phyloP scores from a whole-genome alignment of 1,139 yeast genomes.

The Debaryomyces sp. region DNA sequence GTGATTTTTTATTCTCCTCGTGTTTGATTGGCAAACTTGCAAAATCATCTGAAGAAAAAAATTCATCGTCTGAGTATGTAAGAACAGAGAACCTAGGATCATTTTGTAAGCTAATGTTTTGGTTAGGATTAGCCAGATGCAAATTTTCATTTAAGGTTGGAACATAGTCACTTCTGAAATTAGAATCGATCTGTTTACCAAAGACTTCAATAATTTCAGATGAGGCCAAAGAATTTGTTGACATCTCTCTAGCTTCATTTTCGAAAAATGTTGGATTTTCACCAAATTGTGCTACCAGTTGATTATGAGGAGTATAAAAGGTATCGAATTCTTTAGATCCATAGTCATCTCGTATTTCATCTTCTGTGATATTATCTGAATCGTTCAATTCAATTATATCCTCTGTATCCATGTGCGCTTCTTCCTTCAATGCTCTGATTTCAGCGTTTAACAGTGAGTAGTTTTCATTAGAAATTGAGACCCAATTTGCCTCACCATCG shows the following conservation, averaged over 20 bases:
- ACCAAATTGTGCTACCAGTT: constrained; percentile 7
- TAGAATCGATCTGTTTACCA: constrained; percentile 28
- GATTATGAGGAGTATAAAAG: constrained; percentile 1
- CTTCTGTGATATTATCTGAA: neutral
- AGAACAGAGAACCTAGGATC: neutral
- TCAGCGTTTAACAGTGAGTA: constrained; percentile 24
- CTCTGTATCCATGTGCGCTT: constrained; percentile 17
- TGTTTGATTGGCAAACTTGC: constrained; percentile 6
- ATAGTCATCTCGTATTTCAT: neutral
- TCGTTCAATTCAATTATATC: constrained; percentile 16
- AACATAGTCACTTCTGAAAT: constrained; percentile 6
- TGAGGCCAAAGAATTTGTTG: constrained; percentile 33
- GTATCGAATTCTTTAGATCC: constrained; percentile 3
- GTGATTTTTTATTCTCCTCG: neutral
- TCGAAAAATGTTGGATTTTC: constrained; percentile 9
- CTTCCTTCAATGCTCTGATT: constrained; percentile 23
- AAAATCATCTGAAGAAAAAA: constrained; percentile 34
- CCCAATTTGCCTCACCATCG: constrained; percentile 45
- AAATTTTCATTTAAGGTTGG: neutral
- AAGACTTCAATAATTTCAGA: constrained; percentile 35
- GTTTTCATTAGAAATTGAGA: constrained; percentile 28
- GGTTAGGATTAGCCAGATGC: neutral
- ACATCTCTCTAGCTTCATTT: constrained; percentile 17
- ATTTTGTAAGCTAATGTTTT: neutral
- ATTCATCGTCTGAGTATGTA: constrained; percentile 37